Percentiles rank a stretch among this genome's conserved stretches.
These are phyloP conservation scores for Hymenoscyphus fructigenus DNA, from an alignment of 2,329 filamentous ascomycete genomes.

Conservation along the genomic window DNA sequence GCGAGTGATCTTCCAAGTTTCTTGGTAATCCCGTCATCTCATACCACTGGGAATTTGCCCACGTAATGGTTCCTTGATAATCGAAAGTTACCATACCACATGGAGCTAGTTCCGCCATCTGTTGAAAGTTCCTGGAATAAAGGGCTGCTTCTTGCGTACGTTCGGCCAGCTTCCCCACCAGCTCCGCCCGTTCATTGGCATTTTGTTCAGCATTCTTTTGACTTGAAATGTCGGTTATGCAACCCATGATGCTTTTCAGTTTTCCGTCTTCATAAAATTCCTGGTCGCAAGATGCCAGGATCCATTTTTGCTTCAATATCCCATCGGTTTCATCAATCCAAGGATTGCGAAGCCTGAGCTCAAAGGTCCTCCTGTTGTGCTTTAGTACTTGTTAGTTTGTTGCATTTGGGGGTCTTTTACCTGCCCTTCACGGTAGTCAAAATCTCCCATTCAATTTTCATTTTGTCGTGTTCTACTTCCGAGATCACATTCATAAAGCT, in stretches of 20 bases:
- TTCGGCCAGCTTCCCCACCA: slow-evolving; percentile 23
- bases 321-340: slow-evolving; percentile 23
- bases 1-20: slow-evolving; percentile 47
- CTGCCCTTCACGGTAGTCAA: slow-evolving; percentile 20
- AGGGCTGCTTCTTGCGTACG: slow-evolving; percentile 27
- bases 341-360: slow-evolving; percentile 38
- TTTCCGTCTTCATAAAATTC: slow-evolving; percentile 28
- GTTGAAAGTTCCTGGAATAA: slow-evolving; percentile 26
- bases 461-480: slow-evolving; percentile 28
- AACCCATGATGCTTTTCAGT: slow-evolving; percentile 30
- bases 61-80: slow-evolving; percentile 25
- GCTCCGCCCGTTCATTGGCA: slow-evolving; percentile 22
- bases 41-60: slow-evolving; percentile 45
- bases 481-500: slow-evolving; percentile 41
- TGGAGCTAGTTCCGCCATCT: slow-evolving; percentile 28
- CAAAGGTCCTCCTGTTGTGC: slow-evolving; percentile 19
- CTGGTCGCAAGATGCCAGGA: slow-evolving; percentile 27
- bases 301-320: slow-evolving; percentile 26
- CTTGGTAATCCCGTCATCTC: slow-evolving; percentile 65
- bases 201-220: slow-evolving; percentile 26
- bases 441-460: slow-evolving; percentile 24
- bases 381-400: too few species aligned
- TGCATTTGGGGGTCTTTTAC: not conserved
- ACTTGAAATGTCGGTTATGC: slow-evolving; percentile 29
- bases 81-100: slow-evolving; percentile 29